Conservation (phyloP, 495 filamentous ascomycete species). For the Penicillium antarcticum region DNA sequence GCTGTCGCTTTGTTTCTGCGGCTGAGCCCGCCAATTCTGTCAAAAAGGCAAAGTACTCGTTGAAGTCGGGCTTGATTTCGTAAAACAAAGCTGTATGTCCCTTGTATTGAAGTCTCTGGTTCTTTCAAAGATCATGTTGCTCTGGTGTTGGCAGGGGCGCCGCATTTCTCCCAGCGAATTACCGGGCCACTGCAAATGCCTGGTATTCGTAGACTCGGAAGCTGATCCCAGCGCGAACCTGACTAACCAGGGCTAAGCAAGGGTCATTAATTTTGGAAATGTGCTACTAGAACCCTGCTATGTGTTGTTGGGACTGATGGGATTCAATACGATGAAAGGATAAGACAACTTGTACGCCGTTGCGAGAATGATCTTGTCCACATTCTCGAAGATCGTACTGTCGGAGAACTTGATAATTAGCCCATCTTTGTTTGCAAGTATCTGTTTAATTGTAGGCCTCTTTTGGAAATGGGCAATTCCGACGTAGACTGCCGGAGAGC, state of each 20-base stretch:
- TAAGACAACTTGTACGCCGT: constrained; percentile 49
- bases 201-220: constrained; percentile 55
- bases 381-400: constrained; percentile 25
- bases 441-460: constrained; percentile 15
- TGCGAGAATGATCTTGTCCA: constrained; percentile 51
- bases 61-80: constrained; percentile 46
- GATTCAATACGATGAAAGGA: constrained; percentile 31
- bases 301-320: constrained; percentile 23
- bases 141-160: constrained; percentile 24
- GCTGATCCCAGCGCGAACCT: constrained; percentile 47
- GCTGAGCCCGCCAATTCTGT: constrained; percentile 38
- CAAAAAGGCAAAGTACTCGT: constrained; percentile 47
- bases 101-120: constrained; percentile 33
- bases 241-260: constrained; percentile 24
- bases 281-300: constrained; percentile 29
- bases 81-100: constrained; percentile 43
- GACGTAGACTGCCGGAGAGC: constrained; percentile 21
- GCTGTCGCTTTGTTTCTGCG: constrained; percentile 28
- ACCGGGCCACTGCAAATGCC: constrained; percentile 47
- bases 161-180: constrained; percentile 38
- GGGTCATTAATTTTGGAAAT: constrained; percentile 29
- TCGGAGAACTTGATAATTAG: constrained; percentile 34
- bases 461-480: constrained; percentile 18
- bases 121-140: constrained; percentile 47
- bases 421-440: not conserved